Evolutionary conservation across 768 basidiomycete species (phyloP), one percentile per base, ranked within the genome.

Genomic region (Hericium coralloides): DNA sequence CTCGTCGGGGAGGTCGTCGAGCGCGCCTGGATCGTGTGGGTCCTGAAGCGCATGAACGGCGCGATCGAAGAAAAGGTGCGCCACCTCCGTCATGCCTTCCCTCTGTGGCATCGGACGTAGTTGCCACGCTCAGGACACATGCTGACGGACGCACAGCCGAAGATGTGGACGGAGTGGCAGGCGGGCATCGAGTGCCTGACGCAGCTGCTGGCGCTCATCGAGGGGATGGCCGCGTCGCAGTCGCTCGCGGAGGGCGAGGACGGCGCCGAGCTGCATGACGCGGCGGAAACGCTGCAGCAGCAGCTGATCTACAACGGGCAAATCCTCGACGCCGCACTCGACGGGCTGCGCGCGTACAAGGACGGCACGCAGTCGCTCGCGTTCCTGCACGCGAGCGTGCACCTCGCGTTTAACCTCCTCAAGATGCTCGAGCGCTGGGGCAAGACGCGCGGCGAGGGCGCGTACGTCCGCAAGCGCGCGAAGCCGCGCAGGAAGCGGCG

Each of bases 261-360:
- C 37, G 52, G 20, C 4, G 23, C 52, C 4, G 57, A 55, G 17
- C 59, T 92, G 60, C 73, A 74, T 47, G 92, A 95, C 38, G 85
- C 88, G 23, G 89, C 94, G 51, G 83, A 83, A 55, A 74, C 87
- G 18, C 76, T 98, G 1, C 90, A 93, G 64, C 84, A 92, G 60
- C 92, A 97, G 68, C 75, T 99, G 23, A 87, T 98, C 65, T 98
- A 98, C 74, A 94, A 94, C 64, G 94, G 92, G 37, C 93, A 98
- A 61, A 85, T 95, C 17, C 83, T 98, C 55, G 95, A 98, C 63
- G 82, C 93, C 22, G 81, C 93, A 0, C 74, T 94, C 47, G 85
- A 88, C 23, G 85, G 89, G 55, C 69, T 98, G 51, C 76, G 81
- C 50, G 74, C 76, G 23, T 98, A 93, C 76, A 89, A 86, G 62